These are phyloP conservation scores for Zymoseptoria brevis DNA, from an alignment of 2,329 filamentous ascomycete genomes.

Conservation along the genomic window DNA sequence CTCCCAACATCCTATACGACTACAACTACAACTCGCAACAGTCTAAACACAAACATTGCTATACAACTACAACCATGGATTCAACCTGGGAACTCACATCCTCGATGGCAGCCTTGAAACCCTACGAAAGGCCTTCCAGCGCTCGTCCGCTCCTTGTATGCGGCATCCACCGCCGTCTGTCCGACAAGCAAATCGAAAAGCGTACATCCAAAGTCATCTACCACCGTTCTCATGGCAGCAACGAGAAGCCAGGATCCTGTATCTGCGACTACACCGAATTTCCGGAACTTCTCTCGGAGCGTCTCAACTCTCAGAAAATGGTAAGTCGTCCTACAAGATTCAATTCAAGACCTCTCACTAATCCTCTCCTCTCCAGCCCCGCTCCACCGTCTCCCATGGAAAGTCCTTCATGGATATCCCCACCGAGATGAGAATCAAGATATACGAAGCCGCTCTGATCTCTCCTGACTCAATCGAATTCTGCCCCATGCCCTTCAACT, in stretches of 20 bases:
- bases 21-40: neutral
- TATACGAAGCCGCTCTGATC: neutral
- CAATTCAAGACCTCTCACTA: neutral
- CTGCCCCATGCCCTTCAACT: neutral
- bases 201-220: neutral
- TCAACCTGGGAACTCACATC: neutral
- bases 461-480: neutral
- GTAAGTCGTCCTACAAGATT: neutral
- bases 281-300: neutral
- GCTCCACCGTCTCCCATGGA: neutral
- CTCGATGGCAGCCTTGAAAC: neutral
- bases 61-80: neutral
- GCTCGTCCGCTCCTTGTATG: neutral
- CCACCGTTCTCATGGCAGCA: neutral
- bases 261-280: slow-evolving; percentile 3
- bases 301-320: neutral
- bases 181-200: neutral
- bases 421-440: neutral
- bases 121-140: neutral
- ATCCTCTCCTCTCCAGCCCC: neutral
- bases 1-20: neutral
- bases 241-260: slow-evolving; percentile 1
- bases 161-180: neutral
- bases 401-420: neutral
- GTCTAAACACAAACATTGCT: neutral